phyloP scores from a whole-genome alignment of 176 grass and related monocot species.

The Oryza brachyantha region DNA sequence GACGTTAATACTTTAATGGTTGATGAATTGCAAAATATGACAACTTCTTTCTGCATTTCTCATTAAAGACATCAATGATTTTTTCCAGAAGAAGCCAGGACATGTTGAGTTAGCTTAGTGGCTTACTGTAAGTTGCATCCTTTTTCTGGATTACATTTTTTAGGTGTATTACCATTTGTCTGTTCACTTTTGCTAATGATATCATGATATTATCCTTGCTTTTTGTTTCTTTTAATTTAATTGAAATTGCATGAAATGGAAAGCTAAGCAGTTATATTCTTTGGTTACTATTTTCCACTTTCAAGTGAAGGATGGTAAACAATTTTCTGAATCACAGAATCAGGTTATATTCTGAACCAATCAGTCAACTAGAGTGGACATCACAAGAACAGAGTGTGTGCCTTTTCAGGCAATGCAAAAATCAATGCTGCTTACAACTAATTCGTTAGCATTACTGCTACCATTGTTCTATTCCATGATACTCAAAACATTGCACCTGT shows the following conservation, averaged over 20 bases:
- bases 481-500: background rate
- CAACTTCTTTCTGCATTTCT: constrained; percentile 26
- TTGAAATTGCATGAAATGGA: background rate
- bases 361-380: background rate
- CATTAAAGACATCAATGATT: constrained; percentile 57
- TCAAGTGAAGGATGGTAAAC: background rate
- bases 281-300: background rate
- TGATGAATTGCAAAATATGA: background rate
- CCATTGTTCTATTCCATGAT: background rate
- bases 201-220: background rate
- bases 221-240: constrained; percentile 1
- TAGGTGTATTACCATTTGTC: constrained; percentile 16
- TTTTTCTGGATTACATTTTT: constrained; percentile 26
- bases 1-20: constrained; percentile 10
- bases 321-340: background rate
- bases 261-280: background rate
- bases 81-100: constrained; percentile 70
- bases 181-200: background rate
- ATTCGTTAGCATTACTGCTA: background rate
- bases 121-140: constrained; percentile 54
- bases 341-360: background rate
- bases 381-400: background rate
- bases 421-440: background rate
- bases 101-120: constrained; percentile 82
- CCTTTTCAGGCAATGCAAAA: constrained; percentile 9